Evolutionary conservation across 306 rosid genomes (phyloP), one percentile per base, ranked within the genome.

Genomic region (Vachellia collinsii): DNA sequence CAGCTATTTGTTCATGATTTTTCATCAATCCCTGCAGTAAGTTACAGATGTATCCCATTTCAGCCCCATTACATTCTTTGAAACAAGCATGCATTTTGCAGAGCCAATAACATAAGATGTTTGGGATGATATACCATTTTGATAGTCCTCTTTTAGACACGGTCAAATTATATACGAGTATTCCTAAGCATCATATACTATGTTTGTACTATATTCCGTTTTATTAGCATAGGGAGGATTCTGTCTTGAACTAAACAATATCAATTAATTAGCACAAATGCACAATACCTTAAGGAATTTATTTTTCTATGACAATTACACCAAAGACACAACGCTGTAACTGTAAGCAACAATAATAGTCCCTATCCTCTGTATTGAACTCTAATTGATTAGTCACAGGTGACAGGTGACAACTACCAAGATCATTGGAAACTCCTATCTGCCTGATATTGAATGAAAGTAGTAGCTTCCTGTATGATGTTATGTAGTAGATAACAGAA

Each of bases 11-110:
- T 85, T 78, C 89, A 76, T 95, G 99, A 86, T 95, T 82, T 76
- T 93, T 92, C 94, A 95, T 83, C 89, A 95, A 83, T 44, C 99
- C 99, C 99, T 95, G 94, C 79, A 81, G 54, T 43, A n/a, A 74
- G 51, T 69, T 38, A 69, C 72, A 65, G 48, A 82, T 19, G 39
- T 61, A 53, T 25, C 38, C 61, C 34, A 56, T 77, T 74, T 38
- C 39, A 44, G 20, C 75, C 73, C 78, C 10, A 48, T 50, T 20
- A 3, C 54, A 23, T 39, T 62, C 59, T 72, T 54, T 69, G 47
- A 50, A 41, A 77, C 75, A 62, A 66, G 25, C 39, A 62, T 59
- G 78, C 43, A 68, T 29, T 66, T 58, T 77, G 78, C 44, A 41
- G 44, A 23, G 34, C 41, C 75, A 23, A 41, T 7, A 41, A 41